phyloP scores from a whole-genome alignment of 2,329 filamentous ascomycete genomes.

The Leptodontidium sp. region DNA sequence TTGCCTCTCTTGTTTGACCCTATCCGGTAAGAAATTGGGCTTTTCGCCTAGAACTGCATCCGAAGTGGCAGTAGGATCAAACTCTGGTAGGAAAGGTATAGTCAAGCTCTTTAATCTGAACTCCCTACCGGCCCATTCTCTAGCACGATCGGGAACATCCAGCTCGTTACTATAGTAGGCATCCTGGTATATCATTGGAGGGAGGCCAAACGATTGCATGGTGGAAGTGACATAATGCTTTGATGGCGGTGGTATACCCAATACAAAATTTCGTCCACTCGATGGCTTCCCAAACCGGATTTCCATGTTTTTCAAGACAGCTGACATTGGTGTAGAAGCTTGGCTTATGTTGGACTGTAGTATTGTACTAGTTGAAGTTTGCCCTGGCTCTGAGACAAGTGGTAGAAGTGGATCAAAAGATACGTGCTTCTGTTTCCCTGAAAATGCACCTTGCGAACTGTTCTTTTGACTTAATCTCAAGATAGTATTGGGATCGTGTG shows the following conservation, averaged over 20 bases:
- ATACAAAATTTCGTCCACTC: slow-evolving; percentile 46
- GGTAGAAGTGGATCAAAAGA: slow-evolving; percentile 45
- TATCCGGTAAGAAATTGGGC: slow-evolving; percentile 56
- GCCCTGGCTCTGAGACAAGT: neutral
- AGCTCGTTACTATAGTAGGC: slow-evolving; percentile 84
- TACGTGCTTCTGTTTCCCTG: slow-evolving; percentile 51
- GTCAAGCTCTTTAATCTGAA: slow-evolving; percentile 81
- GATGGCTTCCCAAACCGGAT: slow-evolving; percentile 20
- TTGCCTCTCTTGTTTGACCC: slow-evolving; percentile 56
- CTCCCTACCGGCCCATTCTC: slow-evolving; percentile 88
- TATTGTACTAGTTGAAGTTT: slow-evolving; percentile 2
- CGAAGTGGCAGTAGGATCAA: slow-evolving; percentile 70
- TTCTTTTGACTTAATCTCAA: slow-evolving; percentile 73
- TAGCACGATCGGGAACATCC: slow-evolving; percentile 78
- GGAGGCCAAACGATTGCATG: slow-evolving; percentile 64
- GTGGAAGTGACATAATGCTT: slow-evolving; percentile 60
- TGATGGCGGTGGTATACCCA: slow-evolving; percentile 51
- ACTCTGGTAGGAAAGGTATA: slow-evolving; percentile 80
- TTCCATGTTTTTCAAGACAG: slow-evolving; percentile 31
- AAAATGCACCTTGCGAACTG: slow-evolving; percentile 57
- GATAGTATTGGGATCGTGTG: slow-evolving; percentile 69
- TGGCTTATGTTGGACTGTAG: neutral
- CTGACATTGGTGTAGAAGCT: slow-evolving; percentile 22
- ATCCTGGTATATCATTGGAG: slow-evolving; percentile 81
- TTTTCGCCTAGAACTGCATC: slow-evolving; percentile 64